Conservation (phyloP, 768 basidiomycete genomes). For the Macrolepiota dolichaula region DNA sequence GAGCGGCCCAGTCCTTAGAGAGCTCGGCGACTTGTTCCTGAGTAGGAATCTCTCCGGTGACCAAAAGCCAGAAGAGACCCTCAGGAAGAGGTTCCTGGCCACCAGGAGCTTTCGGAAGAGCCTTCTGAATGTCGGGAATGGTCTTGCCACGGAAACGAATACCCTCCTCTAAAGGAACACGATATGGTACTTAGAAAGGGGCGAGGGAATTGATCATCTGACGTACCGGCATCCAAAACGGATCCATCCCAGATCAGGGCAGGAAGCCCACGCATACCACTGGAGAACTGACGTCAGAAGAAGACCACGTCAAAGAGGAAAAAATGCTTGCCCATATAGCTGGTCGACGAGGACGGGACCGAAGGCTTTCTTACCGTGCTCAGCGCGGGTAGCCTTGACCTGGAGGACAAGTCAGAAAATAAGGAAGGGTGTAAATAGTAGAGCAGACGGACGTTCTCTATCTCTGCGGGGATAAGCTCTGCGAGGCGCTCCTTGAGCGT, state of each 20-base stretch:
- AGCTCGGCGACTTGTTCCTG: constrained; percentile 83
- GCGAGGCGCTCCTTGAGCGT: constrained; percentile 91
- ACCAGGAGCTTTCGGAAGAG: constrained; percentile 85
- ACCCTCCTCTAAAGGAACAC: constrained; percentile 68
- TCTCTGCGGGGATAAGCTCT: constrained; percentile 88
- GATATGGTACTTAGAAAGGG: constrained; percentile 5
- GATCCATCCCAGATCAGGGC: constrained; percentile 99
- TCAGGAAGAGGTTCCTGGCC: constrained; percentile 92
- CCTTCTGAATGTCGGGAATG: constrained; percentile 83
- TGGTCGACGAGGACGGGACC: constrained; percentile 91
- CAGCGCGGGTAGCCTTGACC: constrained; percentile 81
- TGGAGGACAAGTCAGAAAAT: constrained; percentile 24
- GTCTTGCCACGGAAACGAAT: constrained; percentile 98
- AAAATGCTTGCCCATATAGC: constrained; percentile 68
- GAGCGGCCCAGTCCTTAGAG: constrained; percentile 93
- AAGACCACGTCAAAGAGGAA: neutral
- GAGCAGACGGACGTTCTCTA: constrained; percentile 54
- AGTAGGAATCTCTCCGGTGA: constrained; percentile 94
- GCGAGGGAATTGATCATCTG: neutral
- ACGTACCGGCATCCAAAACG: constrained; percentile 86
- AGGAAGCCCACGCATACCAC: constrained; percentile 86
- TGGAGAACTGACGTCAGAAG: constrained; percentile 24
- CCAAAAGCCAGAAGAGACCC: constrained; percentile 91
- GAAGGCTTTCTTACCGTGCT: constrained; percentile 90
- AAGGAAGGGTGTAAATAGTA: neutral